Conservation (phyloP, 2,329 filamentous ascomycete genomes). For the Knufia fluminis region DNA sequence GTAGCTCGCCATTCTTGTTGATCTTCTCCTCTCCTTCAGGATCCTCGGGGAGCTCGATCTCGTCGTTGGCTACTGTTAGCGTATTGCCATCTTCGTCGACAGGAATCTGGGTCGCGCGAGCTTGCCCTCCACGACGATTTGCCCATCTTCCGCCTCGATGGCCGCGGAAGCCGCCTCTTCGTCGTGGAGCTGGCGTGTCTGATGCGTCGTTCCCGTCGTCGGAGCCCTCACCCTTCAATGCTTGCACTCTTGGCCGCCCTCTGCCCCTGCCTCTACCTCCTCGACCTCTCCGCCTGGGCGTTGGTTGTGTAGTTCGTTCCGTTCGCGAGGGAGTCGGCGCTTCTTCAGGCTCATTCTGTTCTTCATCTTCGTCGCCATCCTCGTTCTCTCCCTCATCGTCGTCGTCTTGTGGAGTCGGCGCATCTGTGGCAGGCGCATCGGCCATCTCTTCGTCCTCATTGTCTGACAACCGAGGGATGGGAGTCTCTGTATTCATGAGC, state of each 20-base stretch:
- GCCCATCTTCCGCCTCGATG: conserved; percentile 59
- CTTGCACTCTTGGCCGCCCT: conserved; percentile 73
- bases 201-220: conserved; percentile 41
- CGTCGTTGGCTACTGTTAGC: conserved; percentile 83
- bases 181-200: conserved; percentile 46
- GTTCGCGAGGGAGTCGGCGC: conserved; percentile 31
- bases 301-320: conserved; percentile 39
- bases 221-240: conserved; percentile 56
- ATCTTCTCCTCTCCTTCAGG: conserved; percentile 86
- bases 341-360: conserved; percentile 39
- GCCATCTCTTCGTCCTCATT: conserved; percentile 38
- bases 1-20: conserved; percentile 74
- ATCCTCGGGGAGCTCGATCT: conserved; percentile 81
- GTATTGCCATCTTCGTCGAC: conserved; percentile 91
- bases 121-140: conserved; percentile 60
- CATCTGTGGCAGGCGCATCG: conserved; percentile 29
- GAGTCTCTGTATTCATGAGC: conserved; percentile 29
- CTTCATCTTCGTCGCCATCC: conserved; percentile 34
- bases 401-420: conserved; percentile 27
- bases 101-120: conserved; percentile 70
- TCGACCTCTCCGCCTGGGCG: conserved; percentile 30
- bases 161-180: conserved; percentile 55
- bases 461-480: conserved; percentile 33
- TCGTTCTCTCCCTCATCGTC: conserved; percentile 25
- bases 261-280: conserved; percentile 45